These are phyloP conservation scores for Tephrocybe sp. DNA, from an alignment of 768 basidiomycete genomes.

Conservation along the genomic window DNA sequence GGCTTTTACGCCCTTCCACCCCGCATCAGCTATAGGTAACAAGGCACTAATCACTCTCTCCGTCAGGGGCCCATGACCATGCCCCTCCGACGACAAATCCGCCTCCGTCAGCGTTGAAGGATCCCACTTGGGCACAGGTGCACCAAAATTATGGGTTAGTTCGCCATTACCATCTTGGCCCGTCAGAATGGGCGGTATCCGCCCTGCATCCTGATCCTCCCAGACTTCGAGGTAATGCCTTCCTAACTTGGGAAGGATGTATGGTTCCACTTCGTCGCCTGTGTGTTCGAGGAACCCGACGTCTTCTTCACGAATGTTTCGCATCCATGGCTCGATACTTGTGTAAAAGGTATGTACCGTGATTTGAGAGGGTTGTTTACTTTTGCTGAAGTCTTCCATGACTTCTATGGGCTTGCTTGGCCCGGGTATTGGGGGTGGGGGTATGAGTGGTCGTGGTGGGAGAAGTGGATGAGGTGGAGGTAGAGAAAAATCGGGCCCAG, in stretches of 20 bases:
- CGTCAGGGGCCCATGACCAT: slow-evolving; percentile 83
- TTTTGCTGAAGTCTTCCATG: slow-evolving; percentile 83
- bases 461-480: slow-evolving; percentile 51
- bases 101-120: slow-evolving; percentile 75
- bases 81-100: slow-evolving; percentile 68
- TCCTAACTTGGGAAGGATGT: slow-evolving; percentile 79
- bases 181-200: slow-evolving; percentile 27
- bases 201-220: slow-evolving; percentile 83
- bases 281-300: slow-evolving; percentile 89
- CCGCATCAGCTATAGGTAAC: slow-evolving; percentile 65
- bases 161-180: slow-evolving; percentile 29
- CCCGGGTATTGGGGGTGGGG: slow-evolving; percentile 66
- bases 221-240: slow-evolving; percentile 88
- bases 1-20: slow-evolving; percentile 78
- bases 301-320: slow-evolving; percentile 91
- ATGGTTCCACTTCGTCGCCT: slow-evolving; percentile 88
- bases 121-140: slow-evolving; percentile 74
- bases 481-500: slow-evolving; percentile 61
- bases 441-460: slow-evolving; percentile 59
- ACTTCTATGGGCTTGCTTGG: slow-evolving; percentile 84
- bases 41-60: slow-evolving; percentile 79
- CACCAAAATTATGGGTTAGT: slow-evolving; percentile 36
- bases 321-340: slow-evolving; percentile 86
- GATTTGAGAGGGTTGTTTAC: slow-evolving; percentile 72
- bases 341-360: slow-evolving; percentile 79